Percentiles rank a stretch among this genome's conserved stretches.
Evolutionary conservation across 2,329 filamentous ascomycete species (phyloP).

Genomic region (Aspergillus luchuensis): DNA sequence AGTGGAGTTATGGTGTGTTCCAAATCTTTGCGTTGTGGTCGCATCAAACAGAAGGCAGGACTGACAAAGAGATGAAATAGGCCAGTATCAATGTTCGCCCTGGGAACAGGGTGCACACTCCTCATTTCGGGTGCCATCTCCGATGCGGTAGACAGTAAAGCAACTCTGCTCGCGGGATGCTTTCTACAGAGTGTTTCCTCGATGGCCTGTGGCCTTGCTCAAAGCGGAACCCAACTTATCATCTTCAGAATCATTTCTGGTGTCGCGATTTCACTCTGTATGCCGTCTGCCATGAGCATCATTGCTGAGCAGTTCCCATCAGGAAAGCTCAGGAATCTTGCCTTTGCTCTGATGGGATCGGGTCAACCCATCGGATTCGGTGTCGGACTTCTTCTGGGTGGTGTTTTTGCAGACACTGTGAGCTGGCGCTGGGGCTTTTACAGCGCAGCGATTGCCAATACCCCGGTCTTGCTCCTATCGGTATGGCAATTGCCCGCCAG

Average conservation of each 20-base stretch:
- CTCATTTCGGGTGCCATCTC: conserved; percentile 52
- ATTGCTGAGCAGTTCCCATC: conserved; percentile 48
- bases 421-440: background rate
- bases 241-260: conserved; percentile 49
- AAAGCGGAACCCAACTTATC: conserved; percentile 37
- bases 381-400: conserved; percentile 2
- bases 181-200: conserved; percentile 45
- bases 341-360: conserved; percentile 40
- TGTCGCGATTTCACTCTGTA: conserved; percentile 46
- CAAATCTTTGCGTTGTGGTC: background rate
- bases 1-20: conserved; percentile 2
- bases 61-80: background rate
- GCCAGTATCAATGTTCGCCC: conserved; percentile 49
- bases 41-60: background rate
- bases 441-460: background rate
- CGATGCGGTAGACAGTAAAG: conserved; percentile 50
- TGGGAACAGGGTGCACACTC: conserved; percentile 21
- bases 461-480: background rate
- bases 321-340: conserved; percentile 50
- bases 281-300: conserved; percentile 51
- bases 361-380: conserved; percentile 14
- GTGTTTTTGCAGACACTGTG: background rate
- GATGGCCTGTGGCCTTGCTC: conserved; percentile 41
- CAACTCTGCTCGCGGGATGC: conserved; percentile 49
- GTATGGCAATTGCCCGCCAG: background rate